Evolutionary conservation across 805 yeast species (phyloP), one percentile per base, ranked within the genome.

Genomic region (Cyberlindnera euphorbiae): DNA sequence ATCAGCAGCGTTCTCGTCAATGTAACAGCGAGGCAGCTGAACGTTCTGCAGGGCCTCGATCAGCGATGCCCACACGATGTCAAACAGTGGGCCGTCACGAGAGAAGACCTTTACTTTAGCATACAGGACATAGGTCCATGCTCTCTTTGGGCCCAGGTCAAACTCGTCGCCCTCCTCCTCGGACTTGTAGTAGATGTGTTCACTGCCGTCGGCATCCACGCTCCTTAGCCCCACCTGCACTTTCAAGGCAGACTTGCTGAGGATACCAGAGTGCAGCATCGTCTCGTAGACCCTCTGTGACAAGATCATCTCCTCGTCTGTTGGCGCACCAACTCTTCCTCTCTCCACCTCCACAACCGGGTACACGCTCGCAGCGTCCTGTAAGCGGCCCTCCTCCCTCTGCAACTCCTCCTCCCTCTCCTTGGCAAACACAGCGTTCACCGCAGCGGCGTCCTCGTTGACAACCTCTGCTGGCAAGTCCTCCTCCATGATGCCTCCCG

Each of bases 41-140:
- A 79, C 71, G 35, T 70, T 65, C 36, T 67, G 55, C 37, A 89
- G 60, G 0, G 95, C 93, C 22, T 69, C 62, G 5, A 82, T 52
- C 17, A 86, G 58, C 4, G 89, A 74, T 15, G 71, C 74, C 77
- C 88, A 82, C 31, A 84, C 80, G 9, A 81, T 59, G 51, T 88
- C 96, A 50, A 78, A 79, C 18, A 82, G 62, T 3, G 96, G 94
- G 0, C 95, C 95, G 1, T 85, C 69, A 39, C 93, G 73, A 32
- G 90, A 79, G 47, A 84, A 79, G 1, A 88, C 87, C 47, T 81
- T 79, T 27, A 87, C 66, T 47, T 77, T 77, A 4, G 90, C 89
- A 52, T 77, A 77, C 22, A 89, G 58, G 4, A 82, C 84, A 56
- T 71, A 68, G 32, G 71, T 62, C 64, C 74, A 77, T 22, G 60